Evolutionary conservation across 768 basidiomycete species (phyloP).

Genomic region (Suillus brevipes): DNA sequence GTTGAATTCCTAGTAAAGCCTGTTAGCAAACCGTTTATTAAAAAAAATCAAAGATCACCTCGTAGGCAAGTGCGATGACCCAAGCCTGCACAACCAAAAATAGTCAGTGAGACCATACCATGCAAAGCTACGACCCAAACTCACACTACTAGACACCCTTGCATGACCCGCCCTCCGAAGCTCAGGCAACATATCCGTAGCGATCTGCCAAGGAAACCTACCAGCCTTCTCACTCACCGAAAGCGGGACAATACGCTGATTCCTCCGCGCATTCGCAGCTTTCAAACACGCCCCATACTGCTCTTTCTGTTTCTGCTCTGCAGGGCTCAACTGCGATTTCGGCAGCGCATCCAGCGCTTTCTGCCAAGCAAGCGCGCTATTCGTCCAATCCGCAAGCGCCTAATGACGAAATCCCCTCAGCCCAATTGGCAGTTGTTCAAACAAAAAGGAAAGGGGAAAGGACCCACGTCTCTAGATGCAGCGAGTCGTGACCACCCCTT

Average conservation of each 20-base stretch:
- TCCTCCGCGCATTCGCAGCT: slow-evolving; percentile 19
- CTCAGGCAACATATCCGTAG: slow-evolving; percentile 11
- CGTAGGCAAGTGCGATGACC: slow-evolving; percentile 17
- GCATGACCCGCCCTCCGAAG: not conserved
- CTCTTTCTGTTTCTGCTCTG: slow-evolving; percentile 35
- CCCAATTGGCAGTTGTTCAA: not conserved
- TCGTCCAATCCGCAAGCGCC: slow-evolving; percentile 12
- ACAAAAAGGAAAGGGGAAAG: no score
- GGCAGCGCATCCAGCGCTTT: slow-evolving; percentile 34
- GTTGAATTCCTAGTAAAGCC: no score
- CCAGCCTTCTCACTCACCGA: not conserved
- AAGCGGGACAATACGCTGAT: not conserved
- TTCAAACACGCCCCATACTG: slow-evolving; percentile 36
- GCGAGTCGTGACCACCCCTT: slow-evolving; percentile 46
- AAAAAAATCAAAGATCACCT: no score
- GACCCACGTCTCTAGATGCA: slow-evolving; percentile 30
- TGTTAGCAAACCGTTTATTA: no score
- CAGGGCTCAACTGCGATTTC: slow-evolving; percentile 26
- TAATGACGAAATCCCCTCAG: no score
- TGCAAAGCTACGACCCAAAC: not conserved
- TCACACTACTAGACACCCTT: slow-evolving; percentile 9
- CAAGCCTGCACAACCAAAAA: slow-evolving; percentile 19
- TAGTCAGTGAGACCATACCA: not conserved
- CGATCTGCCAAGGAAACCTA: slow-evolving; percentile 12
- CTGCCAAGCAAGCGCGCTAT: slow-evolving; percentile 19